Evolutionary conservation across 2,329 filamentous ascomycete species (phyloP), one percentile per base, ranked within the genome.

Genomic region (Hypoxylon sp.): DNA sequence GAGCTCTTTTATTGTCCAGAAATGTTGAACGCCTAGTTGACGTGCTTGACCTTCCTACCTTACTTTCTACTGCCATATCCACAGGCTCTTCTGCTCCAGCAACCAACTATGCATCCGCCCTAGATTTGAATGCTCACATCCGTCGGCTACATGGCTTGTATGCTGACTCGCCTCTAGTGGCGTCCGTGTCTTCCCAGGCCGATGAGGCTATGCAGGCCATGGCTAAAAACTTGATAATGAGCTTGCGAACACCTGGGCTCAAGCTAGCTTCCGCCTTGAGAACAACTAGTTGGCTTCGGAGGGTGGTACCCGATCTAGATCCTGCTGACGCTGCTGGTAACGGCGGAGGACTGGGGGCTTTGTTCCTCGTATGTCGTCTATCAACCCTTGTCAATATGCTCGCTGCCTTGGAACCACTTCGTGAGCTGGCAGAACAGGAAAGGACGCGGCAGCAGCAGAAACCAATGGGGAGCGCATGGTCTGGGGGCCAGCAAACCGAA

Each of bases 121-220:
- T 99, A 34, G 96, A 99, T 79, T 85, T 99, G 2, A 92, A 97
- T 76, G 91, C 93, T n/a, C 96, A 98, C 78, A 96, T 98, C 76
- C 93, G 93, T 73, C 89, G 96, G 6, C 84, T 99, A 5, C 90
- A 94, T 67, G 89, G 90, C 0, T 83, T 98, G 28, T 97, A 98
- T 77, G 92, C 94, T 0, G 84, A 90, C 57, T 97, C 94, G 0
- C 83, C 87, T 0, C 83, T 98, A 46, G 87, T 98, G 25, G 84
- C 85, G 17, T 90, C 91, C 23, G 90, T 98, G 19, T 85, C 90
- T 9, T 77, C 81, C 2, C 93, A 98, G 77, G 93, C 95, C 9
- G 93, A 97, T 73, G 89, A 89, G 58, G 93, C 93, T 38, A 97
- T 98, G 86, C 92, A 92, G 74, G 90, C 92, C 63, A 93, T 98